Evolutionary conservation across 129 eudicot genomes (phyloP).

Genomic region (Tagetes patula): DNA sequence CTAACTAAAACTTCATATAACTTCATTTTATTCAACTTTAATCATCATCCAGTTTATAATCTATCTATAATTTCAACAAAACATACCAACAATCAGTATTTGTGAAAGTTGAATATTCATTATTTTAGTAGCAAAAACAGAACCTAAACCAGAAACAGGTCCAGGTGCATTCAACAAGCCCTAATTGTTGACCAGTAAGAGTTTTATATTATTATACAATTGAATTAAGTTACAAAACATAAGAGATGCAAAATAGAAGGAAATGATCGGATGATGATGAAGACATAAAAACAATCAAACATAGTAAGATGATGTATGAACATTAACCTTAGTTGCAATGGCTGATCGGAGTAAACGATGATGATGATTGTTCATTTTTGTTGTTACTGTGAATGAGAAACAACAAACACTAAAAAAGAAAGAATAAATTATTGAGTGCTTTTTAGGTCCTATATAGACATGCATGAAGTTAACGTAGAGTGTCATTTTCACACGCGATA

Average conservation of each 20-base stretch:
- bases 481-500: too few relatives aligned
- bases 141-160: constrained; percentile 23
- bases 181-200: constrained; percentile 5
- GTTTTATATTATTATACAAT: background rate
- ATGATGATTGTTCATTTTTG: constrained; percentile 23
- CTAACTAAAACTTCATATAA: background rate
- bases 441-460: too few relatives aligned
- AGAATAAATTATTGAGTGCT: constrained; percentile 1
- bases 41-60: too few relatives aligned
- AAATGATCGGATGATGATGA: constrained; percentile 1
- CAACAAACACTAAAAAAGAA: background rate
- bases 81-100: too few relatives aligned
- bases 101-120: too few relatives aligned
- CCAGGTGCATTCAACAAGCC: constrained; percentile 14
- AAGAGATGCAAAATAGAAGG: background rate
- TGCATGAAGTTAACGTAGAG: too few relatives aligned
- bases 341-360: constrained; percentile 28
- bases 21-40: background rate
- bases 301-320: background rate
- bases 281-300: background rate
- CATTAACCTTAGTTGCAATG: constrained; percentile 23
- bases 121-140: background rate
- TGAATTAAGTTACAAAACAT: background rate
- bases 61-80: too few relatives aligned
- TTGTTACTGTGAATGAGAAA: background rate